Base-by-base conservation (phyloP, 1,284 basidiomycete species). In the Golubevia sp. region DNA sequence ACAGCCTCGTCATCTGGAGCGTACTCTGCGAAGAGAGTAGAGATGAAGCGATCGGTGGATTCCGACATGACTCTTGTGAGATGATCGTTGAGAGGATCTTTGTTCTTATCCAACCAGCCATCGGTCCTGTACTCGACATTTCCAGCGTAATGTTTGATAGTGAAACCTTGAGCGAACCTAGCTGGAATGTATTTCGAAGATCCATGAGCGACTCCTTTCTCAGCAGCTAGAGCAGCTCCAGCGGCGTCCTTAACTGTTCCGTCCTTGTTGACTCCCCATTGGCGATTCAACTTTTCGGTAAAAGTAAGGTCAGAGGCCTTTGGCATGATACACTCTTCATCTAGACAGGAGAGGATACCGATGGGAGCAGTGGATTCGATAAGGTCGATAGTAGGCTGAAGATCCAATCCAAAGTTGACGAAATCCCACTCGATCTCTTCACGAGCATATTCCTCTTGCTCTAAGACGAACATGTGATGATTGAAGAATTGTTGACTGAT, bases 291-390 rank as follows among this genome's bases (percentile, higher is more conserved):
- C 85, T 98, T 99, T 84, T 94, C 91, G 30, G 94, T 96, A 84
- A 99, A 98, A 0, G 95, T 98, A 57, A 90, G 85, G 83, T 99
- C 97, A 5, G 92, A 94, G 2, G 96, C 97, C 84, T 93, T 94
- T 52, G 97, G 97, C 96, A 99, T 99, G 85, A 99, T 99, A 82
- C 95, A 99, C 77, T 98, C 97, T 83, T 99, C 97, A 83, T 99
- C 97, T 55, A 99, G 87, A 73, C 92, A 91, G 67, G 93, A 94
- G 49, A 99, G 88, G 62, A 99, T 92, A 66, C 97, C 97, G 71
- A 99, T 94, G 0, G 87, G 87, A 15, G 68, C 70, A 5, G 71
- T 70, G 0, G 91, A 88, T 85, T 99, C 97, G 76, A 99, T 99
- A 60, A 99, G 89, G 81, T 99, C 96, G 84, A 99, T 99, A 0